Evolutionary conservation across 2,329 filamentous ascomycete species (phyloP), one percentile per base, ranked within the genome.

Genomic region (Penicillium sp.): DNA sequence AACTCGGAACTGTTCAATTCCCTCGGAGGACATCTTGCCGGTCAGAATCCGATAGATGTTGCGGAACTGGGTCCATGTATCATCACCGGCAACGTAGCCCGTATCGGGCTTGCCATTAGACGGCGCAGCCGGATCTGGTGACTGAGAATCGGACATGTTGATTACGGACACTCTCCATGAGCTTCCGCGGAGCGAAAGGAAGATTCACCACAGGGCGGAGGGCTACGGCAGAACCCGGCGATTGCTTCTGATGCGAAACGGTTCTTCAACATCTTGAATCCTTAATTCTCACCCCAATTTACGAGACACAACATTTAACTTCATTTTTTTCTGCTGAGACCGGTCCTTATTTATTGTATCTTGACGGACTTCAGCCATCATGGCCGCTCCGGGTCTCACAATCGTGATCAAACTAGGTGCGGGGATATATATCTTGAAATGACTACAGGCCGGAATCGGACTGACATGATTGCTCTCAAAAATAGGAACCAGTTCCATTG

Each of bases 401-500:
- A 70, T 76, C 50, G 73, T 76, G 53, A 76, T 76, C 54, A 76
- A 76, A 62, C 56, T 76, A 59, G 74, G 74, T 76, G 69, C 68
- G 70, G 66, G 64, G 65, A 63, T 57, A 63, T 63, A 60, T 60
- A 62, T 52, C 23, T 48, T 55, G 39, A 10, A 19, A 44, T 63
- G 50, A 50, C 31, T 55, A 21, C 39, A 48, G 14, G 50, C 37
- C n/a, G 46, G 47, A 43, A 48, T 53, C 50, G 26, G 55, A 58
- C 59, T 67, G 58, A 70, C 57, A 46, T 42, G 29, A 53, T 21
- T n/a, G 49, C 62, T 2, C 57, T 62, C 42, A 50, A 58, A 7
- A n/a, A 59, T 66, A 99, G 95, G 95, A 68, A 98, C 95, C 47
- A 97, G 92, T 76, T 98, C 95, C n/a, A 98, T 99, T 66, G 93